phyloP scores from a whole-genome alignment of 1,139 yeast species.

The Pichia sp. region DNA sequence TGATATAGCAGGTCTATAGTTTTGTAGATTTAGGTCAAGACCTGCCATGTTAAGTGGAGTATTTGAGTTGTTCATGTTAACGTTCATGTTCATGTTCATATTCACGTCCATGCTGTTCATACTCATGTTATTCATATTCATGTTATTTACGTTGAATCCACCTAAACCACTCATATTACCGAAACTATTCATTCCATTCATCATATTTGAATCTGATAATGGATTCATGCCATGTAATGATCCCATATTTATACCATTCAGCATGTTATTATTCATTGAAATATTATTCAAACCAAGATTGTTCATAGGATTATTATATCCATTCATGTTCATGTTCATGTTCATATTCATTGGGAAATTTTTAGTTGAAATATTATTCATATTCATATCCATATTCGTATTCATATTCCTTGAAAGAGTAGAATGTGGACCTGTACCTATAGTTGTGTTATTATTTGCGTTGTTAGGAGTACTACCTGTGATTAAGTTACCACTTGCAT shows the following conservation, averaged over 20 bases:
- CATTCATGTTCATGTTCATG: conserved; percentile 1
- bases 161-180: not conserved
- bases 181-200: not conserved
- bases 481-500: not conserved
- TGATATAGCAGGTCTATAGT: not conserved
- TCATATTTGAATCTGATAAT: not conserved
- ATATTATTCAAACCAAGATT: not conserved
- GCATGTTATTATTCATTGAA: not conserved
- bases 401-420: not conserved
- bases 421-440: not conserved
- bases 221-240: not conserved
- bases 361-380: conserved; percentile 1
- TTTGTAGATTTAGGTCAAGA: not conserved
- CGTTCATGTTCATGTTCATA: not conserved
- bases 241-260: not conserved
- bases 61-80: not conserved
- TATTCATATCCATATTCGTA: not conserved
- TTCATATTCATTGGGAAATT: not conserved
- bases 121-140: not conserved
- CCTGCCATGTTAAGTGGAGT: not conserved
- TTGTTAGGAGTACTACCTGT: not conserved
- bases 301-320: not conserved
- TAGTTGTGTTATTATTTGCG: not conserved
- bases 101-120: not conserved
- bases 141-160: not conserved